Base-by-base conservation (phyloP, 164 flowering plant genomes). In the Warburgia ugandensis region DNA sequence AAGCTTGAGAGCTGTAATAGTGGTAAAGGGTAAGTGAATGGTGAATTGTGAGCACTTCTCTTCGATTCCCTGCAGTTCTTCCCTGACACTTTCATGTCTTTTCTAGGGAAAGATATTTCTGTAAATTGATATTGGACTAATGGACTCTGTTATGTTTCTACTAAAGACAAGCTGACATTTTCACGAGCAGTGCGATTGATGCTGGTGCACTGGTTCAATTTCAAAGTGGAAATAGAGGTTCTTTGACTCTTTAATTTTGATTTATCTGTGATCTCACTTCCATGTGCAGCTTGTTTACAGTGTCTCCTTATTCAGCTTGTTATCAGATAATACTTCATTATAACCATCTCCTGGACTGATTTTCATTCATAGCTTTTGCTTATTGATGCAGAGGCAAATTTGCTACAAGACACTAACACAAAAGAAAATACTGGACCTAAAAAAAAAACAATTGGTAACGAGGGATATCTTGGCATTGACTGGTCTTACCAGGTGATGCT, bases 401-500 rank as follows among this genome's bases (percentile, higher is more conserved):
- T n/a, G n/a, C n/a, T n/a, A n/a, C n/a, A n/a, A n/a, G n/a, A n/a
- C n/a, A n/a, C n/a, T n/a, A n/a, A n/a, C n/a, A n/a, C n/a, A n/a
- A 65, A 13, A 48, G 65, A 45, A 46, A 33, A 25, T 23, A 44
- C 32, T n/a, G 42, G 25, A 58, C 19, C 45, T 17, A 48, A 44
- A 45, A 63, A 16, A 37, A 48, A 45, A 45, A 54, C 48, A 13
- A 48, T 26, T 10, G 53, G 7, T 3, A 58, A 36, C 5, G 40
- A 46, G 30, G 50, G 29, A n/a, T 17, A 23, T 38, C 20, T 16
- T 11, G 9, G 38, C 42, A 32, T 11, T n/a, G 55, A 70, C 25
- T 46, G 66, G 39, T 58, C 72, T 39, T 44, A 61, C 25, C 56
- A 48, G 37, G 71, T 72, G 51, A 69, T 77, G 79, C 74, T 73